These are phyloP conservation scores for Pestalotiopsis sp. DNA, from an alignment of 2,329 filamentous ascomycete genomes.

Conservation along the genomic window DNA sequence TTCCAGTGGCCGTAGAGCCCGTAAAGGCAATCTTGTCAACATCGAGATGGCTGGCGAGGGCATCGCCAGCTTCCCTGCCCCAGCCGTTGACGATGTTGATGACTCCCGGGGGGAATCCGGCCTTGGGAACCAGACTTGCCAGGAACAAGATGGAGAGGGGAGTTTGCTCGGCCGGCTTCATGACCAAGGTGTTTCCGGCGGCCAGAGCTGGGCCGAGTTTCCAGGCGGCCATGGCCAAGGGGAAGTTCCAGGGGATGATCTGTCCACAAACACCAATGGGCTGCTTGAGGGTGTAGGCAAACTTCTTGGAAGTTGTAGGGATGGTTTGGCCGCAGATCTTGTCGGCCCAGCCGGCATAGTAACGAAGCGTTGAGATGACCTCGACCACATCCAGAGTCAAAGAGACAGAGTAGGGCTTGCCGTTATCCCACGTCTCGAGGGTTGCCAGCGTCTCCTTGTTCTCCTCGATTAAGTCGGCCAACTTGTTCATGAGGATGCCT, in stretches of 20 bases:
- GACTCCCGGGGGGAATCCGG: conserved; percentile 78
- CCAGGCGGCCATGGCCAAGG: conserved; percentile 70
- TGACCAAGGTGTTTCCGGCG: conserved; percentile 63
- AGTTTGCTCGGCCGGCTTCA: conserved; percentile 71
- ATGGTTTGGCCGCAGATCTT: conserved; percentile 80
- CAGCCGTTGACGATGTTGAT: conserved; percentile 76
- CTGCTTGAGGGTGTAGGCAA: conserved; percentile 76
- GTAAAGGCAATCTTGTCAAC: conserved; percentile 85
- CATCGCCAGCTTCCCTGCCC: conserved; percentile 68
- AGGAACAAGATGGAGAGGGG: conserved; percentile 68
- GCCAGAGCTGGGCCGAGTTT: conserved; percentile 75
- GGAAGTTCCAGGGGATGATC: conserved; percentile 64
- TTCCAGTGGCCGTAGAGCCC: conserved; percentile 72
- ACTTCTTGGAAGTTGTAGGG: conserved; percentile 66
- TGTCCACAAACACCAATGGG: conserved; percentile 76
- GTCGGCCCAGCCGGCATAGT: conserved; percentile 80
- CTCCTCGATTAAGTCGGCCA: conserved; percentile 71
- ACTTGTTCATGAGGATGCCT: conserved; percentile 69
- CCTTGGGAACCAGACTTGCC: conserved; percentile 68
- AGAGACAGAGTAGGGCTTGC: conserved; percentile 70
- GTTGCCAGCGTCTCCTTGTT: conserved; percentile 54
- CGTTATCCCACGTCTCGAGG: conserved; percentile 82
- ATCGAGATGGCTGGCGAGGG: conserved; percentile 67
- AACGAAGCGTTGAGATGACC: conserved; percentile 56
- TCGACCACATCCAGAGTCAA: conserved; percentile 62